phyloP scores from a whole-genome alignment of 2,329 filamentous ascomycete genomes.

The Thielaviopsis euricoi region DNA sequence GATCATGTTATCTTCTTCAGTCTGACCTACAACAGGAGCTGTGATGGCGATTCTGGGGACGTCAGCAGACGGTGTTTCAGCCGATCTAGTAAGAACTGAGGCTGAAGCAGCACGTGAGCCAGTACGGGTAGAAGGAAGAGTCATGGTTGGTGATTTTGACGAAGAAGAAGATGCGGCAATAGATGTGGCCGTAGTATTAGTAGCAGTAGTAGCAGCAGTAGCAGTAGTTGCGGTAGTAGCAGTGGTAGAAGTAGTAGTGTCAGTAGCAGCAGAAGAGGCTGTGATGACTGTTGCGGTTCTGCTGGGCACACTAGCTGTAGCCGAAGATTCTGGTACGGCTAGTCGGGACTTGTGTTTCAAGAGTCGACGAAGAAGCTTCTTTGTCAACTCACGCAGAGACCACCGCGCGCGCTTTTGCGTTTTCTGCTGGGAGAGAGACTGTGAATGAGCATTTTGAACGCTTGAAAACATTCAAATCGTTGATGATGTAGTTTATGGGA shows the following conservation, averaged over 20 bases:
- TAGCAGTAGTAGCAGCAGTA: background rate
- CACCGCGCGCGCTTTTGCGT: constrained; percentile 1
- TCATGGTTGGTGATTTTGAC: background rate
- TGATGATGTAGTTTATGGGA: background rate
- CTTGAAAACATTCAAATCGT: background rate
- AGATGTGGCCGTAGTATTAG: background rate
- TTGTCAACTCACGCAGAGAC: background rate
- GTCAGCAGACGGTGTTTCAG: background rate
- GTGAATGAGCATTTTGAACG: background rate
- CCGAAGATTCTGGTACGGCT: background rate
- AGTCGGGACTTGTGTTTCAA: background rate
- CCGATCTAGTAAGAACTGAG: background rate
- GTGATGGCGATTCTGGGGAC: background rate
- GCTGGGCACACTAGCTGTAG: background rate
- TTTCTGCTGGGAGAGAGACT: background rate
- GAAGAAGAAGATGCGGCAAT: background rate
- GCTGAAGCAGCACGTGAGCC: background rate
- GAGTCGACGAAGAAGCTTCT: background rate
- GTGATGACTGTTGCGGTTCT: background rate
- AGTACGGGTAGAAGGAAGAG: background rate
- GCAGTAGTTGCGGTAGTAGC: too few relatives aligned
- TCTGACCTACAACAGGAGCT: background rate
- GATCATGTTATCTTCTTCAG: background rate
- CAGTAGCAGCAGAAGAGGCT: too few relatives aligned
- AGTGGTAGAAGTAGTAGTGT: too few relatives aligned